Percentiles rank a stretch among this genome's conserved stretches.
phyloP scores from a whole-genome alignment of 768 basidiomycete species.

The Tricholoma saponaceum region DNA sequence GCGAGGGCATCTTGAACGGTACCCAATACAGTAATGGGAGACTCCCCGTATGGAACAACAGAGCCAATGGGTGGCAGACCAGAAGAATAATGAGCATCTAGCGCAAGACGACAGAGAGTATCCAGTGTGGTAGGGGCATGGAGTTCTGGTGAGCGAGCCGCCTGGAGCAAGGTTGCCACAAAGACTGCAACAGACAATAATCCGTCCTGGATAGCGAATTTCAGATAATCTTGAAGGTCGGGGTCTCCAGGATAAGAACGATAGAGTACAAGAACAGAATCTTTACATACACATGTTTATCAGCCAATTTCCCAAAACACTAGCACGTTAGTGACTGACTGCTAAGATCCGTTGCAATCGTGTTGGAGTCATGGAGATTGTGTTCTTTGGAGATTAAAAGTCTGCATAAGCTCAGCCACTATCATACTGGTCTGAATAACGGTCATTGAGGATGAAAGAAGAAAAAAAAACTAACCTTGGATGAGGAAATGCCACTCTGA shows the following conservation, averaged over 20 bases:
- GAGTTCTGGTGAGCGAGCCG: conserved; percentile 59
- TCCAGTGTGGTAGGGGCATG: conserved; percentile 66
- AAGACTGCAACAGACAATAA: conserved; percentile 57
- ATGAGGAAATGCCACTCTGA: conserved; percentile 60
- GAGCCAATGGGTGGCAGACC: conserved; percentile 51
- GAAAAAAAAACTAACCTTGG: conserved; percentile 45
- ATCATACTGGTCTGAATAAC: conserved; percentile 1
- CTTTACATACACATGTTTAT: conserved; percentile 29
- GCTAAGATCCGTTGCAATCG: conserved; percentile 54
- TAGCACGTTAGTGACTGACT: conserved; percentile 38
- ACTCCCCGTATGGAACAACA: conserved; percentile 46
- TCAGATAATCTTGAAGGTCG: conserved; percentile 62
- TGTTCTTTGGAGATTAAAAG: conserved; percentile 52
- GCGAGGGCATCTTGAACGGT: conserved; percentile 59
- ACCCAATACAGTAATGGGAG: conserved; percentile 44
- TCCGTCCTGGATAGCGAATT: conserved; percentile 50
- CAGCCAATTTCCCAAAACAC: neutral
- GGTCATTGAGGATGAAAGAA: neutral
- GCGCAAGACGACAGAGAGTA: conserved; percentile 60
- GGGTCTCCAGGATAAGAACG: conserved; percentile 68
- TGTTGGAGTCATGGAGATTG: conserved; percentile 32
- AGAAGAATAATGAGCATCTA: conserved; percentile 61
- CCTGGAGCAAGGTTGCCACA: conserved; percentile 63
- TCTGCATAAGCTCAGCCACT: conserved; percentile 71
- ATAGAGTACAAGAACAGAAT: conserved; percentile 66